Base-by-base conservation (phyloP, 257 asterid genomes). In the Petunia axillaris region DNA sequence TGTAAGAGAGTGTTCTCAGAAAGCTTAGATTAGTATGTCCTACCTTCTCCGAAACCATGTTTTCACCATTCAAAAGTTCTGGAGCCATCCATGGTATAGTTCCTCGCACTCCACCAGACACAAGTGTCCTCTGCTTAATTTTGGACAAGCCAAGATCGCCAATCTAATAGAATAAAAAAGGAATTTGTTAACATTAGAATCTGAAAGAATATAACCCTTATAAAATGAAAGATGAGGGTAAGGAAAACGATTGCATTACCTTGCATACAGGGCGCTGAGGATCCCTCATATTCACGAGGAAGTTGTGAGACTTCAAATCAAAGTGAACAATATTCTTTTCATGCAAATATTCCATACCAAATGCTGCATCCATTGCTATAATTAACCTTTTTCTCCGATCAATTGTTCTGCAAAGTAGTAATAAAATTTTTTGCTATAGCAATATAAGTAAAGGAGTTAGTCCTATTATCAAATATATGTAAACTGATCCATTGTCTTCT, bases 311-410 rank as follows among this genome's bases (percentile, higher is more conserved):
- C 81, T 85, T 82, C 71, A 85, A 76, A 80, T 85, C 87, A 59
- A 85, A 85, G 64, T 85, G 87, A 48, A 85, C 62, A 35, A 85
- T 77, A 76, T 79, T 85, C 76, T 79, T 85, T 57, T 67, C 77
- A 41, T 85, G 87, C 83, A 85, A 75, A 79, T 85, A 85, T 76
- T 85, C 85, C 87, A 85, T 82, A 43, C 87, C 87, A 75, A 76
- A 82, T 59, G 87, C 83, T 50, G 85, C 87, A 66, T 85, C 85
- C 87, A 76, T 78, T 39, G 87, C 85, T 82, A 85, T 48, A 57
- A 85, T 79, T 37, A 85, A 43, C 55, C 87, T 80, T 37, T 85
- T 85, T 43, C 82, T 67, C n/a, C 80, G 81, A 76, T 85, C 87
- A 35, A 85, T 85, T 36, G 85, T 85, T 80, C 85, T 84, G 87